Conservation (phyloP, 2,329 filamentous ascomycete genomes). For the Colletotrichum falcatum region DNA sequence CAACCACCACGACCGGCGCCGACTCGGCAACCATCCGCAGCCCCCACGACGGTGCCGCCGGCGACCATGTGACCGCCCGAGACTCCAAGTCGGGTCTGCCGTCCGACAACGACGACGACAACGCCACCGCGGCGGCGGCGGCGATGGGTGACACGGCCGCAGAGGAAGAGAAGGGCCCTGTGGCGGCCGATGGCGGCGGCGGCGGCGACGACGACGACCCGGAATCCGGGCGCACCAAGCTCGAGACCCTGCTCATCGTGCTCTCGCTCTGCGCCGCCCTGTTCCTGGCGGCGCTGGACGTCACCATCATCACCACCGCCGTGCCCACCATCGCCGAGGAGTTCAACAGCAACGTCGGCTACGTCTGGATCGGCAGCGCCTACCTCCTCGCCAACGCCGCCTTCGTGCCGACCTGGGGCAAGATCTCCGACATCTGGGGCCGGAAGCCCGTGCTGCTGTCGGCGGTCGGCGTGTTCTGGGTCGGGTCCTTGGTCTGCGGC, state of each 20-base stretch:
- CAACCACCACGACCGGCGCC: slow-evolving; percentile 18
- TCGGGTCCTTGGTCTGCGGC: slow-evolving; percentile 63
- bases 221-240: slow-evolving; percentile 52
- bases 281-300: slow-evolving; percentile 61
- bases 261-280: slow-evolving; percentile 45
- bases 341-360: slow-evolving; percentile 72
- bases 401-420: slow-evolving; percentile 77
- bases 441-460: slow-evolving; percentile 64
- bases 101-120: not conserved
- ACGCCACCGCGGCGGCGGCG: not conserved
- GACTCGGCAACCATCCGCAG: slow-evolving; percentile 30
- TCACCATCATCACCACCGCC: slow-evolving; percentile 71
- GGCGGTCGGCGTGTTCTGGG: slow-evolving; percentile 63
- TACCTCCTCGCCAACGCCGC: slow-evolving; percentile 79
- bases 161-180: not conserved
- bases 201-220: slow-evolving; percentile 41
- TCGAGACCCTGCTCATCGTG: slow-evolving; percentile 49
- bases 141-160: not conserved
- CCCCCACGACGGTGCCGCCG: not conserved
- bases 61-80: not conserved
- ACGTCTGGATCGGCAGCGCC: slow-evolving; percentile 82
- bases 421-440: slow-evolving; percentile 69
- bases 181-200: slow-evolving; percentile 5
- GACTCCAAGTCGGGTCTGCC: slow-evolving; percentile 8
- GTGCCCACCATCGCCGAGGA: slow-evolving; percentile 70